Evolutionary conservation across 257 asterid genomes (phyloP), one percentile per base, ranked within the genome.

Genomic region (Capsicum pubescens): DNA sequence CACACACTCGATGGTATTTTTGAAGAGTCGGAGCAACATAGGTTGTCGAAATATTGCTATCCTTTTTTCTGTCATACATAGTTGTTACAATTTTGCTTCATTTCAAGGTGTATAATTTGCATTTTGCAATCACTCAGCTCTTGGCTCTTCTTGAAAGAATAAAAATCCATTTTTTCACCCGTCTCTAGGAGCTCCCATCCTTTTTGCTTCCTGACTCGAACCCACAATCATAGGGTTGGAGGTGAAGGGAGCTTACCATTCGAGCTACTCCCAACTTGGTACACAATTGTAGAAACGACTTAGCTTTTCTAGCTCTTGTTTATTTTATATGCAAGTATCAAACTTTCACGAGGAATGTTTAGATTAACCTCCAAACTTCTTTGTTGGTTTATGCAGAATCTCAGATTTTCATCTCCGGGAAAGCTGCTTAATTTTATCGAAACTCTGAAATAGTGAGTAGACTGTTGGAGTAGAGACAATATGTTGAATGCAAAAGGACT

Each of bases 391-490:
- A 44, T 46, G 66, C 26, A 21, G 81, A 52, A 13, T 76, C 63
- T 26, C 1, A 52, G 59, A 8, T 76, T 3, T 71, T 44, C 7
- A 21, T 17, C 42, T 21, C 21, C 12, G 46, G 55, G 35, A 63
- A 58, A n/a, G 59, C 5, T 74, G 61, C 72, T 58, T 42, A 16
- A 11, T 26, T 76, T 76, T 14, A 15, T 76, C 63, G 63, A 76
- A 74, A 76, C 52, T 13, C 60, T 19, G 80, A 50, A 74, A 72
- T 19, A 19, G 61, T 21, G 80, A 72, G 35, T 50, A 3, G 63
- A 76, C 52, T 50, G 46, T 76, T 76, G 63, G 21, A 76, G 81
- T 50, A 76, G 81, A 76, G 63, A 3, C 48, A 8, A 5, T 77
- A 8, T 54, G 14, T 77, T 77, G 50, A 76, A 26, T 32, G 14